A percentile compares a stretch with the other conserved stretches of the same genome.
Evolutionary conservation across 257 asterid species (phyloP).

Genomic region (Cordia subcordata): DNA sequence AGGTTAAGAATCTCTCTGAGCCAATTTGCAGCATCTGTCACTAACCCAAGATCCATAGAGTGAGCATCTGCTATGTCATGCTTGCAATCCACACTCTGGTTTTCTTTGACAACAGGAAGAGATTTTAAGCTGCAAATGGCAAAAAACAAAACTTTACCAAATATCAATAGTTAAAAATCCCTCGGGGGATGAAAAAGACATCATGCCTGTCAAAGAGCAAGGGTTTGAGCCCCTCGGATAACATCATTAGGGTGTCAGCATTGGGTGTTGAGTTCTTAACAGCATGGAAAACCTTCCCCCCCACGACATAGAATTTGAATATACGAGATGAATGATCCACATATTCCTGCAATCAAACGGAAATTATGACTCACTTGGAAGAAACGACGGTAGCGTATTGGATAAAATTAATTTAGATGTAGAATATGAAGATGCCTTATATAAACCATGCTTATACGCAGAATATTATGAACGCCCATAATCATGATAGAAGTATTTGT

Average conservation of each 20-base stretch:
- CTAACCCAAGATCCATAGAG: slow-evolving; percentile 70
- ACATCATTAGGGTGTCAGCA: slow-evolving; percentile 58
- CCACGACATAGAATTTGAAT: slow-evolving; percentile 87
- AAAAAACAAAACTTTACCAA: slow-evolving; percentile 8
- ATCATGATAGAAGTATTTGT: not conserved
- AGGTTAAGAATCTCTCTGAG: slow-evolving; percentile 69
- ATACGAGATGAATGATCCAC: slow-evolving; percentile 89
- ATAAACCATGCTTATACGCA: not conserved
- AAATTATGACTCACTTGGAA: slow-evolving; percentile 7
- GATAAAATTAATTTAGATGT: slow-evolving; percentile 14
- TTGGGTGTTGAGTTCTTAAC: slow-evolving; percentile 86
- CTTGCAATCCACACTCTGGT: slow-evolving; percentile 9
- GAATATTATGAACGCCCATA: too few species aligned
- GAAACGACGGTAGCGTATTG: slow-evolving; percentile 15
- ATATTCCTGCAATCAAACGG: slow-evolving; percentile 62
- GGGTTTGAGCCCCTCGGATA: slow-evolving; percentile 54
- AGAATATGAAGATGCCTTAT: slow-evolving; percentile 7
- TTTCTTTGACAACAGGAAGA: slow-evolving; percentile 63
- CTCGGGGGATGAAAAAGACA: slow-evolving; percentile 4
- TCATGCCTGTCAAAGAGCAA: slow-evolving; percentile 81
- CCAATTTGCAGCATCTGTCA: slow-evolving; percentile 70
- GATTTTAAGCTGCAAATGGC: slow-evolving; percentile 70
- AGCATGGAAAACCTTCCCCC: slow-evolving; percentile 64
- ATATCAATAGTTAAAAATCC: slow-evolving; percentile 4
- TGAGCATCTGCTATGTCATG: slow-evolving; percentile 34